Base-by-base conservation (phyloP, 352 stramenopile species). In the Phytophthora citrophthora region DNA sequence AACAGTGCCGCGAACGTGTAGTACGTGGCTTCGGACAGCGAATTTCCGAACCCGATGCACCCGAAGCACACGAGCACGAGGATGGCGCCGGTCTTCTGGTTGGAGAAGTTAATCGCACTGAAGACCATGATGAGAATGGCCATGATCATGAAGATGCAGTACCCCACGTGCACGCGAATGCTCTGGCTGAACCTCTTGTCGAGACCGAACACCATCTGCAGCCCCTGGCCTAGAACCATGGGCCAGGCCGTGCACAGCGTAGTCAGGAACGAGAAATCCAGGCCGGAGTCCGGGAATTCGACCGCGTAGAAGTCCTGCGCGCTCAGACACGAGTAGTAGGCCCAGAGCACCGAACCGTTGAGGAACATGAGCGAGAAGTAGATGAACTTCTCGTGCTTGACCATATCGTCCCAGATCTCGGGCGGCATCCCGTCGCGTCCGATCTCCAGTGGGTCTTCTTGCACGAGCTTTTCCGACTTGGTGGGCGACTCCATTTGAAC, bases 351-450 rank as follows among this genome's bases (percentile, higher is more conserved):
- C 6, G 82, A 80, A 23, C 73, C 77, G 45, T 87, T 88, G 16
- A 91, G 61, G 66, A 89, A 91, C 59, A 85, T 77, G 67, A 90
- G 72, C 54, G 76, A 76, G 29, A 71, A 86, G 71, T 86, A 89
- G 48, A 91, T 77, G 44, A 72, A 76, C 12, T 39, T 39, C 41
- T 79, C 64, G 54, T 85, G 64, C 55, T 76, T 57, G 48, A 75
- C 49, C 27, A 89, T 73, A 41, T 89, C 76, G 18, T 87, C 70
- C 64, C 71, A 83, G 48, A 89, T 79, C 15, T 88, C 69, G n/a
- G 80, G 57, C 1, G 78, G 78, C 18, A 91, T 70, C 24, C 64
- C 64, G 41, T 86, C 74, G 46, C 49, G 71, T 11, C 46, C 60
- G 29, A 59, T 54, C 43, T 64, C 61, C 16, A 76, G 61, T 15